Conservation (phyloP, 1,284 basidiomycete species). For the Naganishia cerealis region DNA sequence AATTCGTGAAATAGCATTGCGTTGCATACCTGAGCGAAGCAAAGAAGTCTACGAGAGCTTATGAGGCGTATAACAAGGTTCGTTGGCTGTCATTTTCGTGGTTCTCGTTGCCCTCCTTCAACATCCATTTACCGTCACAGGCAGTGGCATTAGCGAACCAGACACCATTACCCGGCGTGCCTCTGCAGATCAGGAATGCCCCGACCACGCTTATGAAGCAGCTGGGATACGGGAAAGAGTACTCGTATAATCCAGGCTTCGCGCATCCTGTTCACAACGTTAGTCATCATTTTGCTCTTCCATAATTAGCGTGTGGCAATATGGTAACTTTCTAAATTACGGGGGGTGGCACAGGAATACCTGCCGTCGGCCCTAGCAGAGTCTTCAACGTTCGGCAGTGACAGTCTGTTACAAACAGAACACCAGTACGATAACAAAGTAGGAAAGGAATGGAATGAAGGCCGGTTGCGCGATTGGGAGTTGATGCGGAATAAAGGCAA, state of each 20-base stretch:
- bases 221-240: conserved; percentile 71
- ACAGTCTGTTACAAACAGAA: conserved; percentile 59
- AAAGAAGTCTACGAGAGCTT: conserved; percentile 76
- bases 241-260: conserved; percentile 75
- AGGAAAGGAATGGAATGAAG: conserved; percentile 69
- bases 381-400: conserved; percentile 44
- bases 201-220: conserved; percentile 80
- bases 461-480: conserved; percentile 72
- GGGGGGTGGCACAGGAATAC: conserved; percentile 51
- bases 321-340: neutral
- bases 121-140: conserved; percentile 36
- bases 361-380: conserved; percentile 54
- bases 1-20: conserved; percentile 65
- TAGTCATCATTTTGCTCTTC: conserved; percentile 58
- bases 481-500: conserved; percentile 62
- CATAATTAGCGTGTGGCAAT: neutral
- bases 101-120: neutral
- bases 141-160: conserved; percentile 65
- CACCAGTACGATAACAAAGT: conserved; percentile 58
- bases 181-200: conserved; percentile 79
- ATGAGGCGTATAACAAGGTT: conserved; percentile 69
- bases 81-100: conserved; percentile 23
- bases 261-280: conserved; percentile 72
- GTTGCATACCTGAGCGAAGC: conserved; percentile 79
- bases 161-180: conserved; percentile 57